phyloP scores from a whole-genome alignment of 2,329 filamentous ascomycete species.

The Herpomyces periplanetae region DNA sequence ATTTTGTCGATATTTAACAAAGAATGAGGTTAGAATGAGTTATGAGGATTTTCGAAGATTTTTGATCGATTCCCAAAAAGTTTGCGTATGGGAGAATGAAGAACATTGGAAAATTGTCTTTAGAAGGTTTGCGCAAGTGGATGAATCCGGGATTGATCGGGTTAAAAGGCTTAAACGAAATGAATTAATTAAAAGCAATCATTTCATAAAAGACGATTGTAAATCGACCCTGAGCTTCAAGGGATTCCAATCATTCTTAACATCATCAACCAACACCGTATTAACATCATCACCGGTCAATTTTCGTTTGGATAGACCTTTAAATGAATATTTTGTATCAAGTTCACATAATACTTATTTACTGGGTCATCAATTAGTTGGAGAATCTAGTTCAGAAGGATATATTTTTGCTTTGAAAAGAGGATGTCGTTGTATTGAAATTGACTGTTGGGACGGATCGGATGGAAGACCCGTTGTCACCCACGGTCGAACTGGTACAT shows the following conservation, averaged over 20 bases:
- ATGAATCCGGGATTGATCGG: conserved; percentile 13
- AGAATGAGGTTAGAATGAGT: conserved; percentile 22
- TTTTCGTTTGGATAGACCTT: conserved; percentile 30
- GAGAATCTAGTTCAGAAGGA: conserved; percentile 64
- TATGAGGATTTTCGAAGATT: conserved; percentile 34
- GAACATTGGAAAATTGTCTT: conserved; percentile 31
- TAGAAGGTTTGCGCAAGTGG: conserved; percentile 16
- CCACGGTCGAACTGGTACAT: conserved; percentile 62
- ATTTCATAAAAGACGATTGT: conserved; percentile 9
- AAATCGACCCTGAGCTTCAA: conserved; percentile 27
- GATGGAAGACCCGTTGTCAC: conserved; percentile 61
- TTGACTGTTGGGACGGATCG: conserved; percentile 85
- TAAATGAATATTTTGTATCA: conserved; percentile 92
- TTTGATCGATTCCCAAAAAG: conserved; percentile 26
- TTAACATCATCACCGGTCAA: conserved; percentile 19
- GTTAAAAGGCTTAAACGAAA: not conserved
- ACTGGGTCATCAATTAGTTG: conserved; percentile 52
- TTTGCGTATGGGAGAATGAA: conserved; percentile 26
- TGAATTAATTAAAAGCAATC: conserved; percentile 9
- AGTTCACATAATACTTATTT: conserved; percentile 97
- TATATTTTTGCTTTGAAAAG: conserved; percentile 62
- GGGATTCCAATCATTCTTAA: conserved; percentile 35
- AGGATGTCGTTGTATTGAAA: conserved; percentile 75
- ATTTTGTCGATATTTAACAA: conserved; percentile 17
- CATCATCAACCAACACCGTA: conserved; percentile 29